phyloP scores from a whole-genome alignment of 1,139 yeast species.

The Wickerhamomyces sp. region DNA sequence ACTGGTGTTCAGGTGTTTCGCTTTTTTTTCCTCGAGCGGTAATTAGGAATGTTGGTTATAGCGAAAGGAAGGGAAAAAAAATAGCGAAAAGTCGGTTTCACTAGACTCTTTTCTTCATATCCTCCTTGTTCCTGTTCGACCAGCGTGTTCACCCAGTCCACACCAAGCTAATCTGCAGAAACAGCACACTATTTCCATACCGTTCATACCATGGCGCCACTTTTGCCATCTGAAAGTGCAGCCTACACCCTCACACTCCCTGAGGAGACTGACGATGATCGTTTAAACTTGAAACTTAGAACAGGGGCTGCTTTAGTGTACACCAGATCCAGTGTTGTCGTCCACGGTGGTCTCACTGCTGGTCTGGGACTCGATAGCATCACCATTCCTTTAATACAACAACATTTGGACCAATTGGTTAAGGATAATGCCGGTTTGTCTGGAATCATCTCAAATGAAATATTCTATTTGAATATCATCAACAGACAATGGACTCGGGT shows the following conservation, averaged over 20 bases:
- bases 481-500: constrained; percentile 52
- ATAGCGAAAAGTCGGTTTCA: too few relatives aligned
- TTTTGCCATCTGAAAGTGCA: constrained; percentile 30
- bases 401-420: constrained; percentile 6
- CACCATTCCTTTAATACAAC: constrained; percentile 28
- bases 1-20: too few relatives aligned
- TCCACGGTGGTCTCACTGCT: constrained; percentile 64
- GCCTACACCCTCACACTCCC: constrained; percentile 29
- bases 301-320: constrained; percentile 63
- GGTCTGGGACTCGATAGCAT: constrained; percentile 44
- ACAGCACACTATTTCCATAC: too few relatives aligned
- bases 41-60: too few relatives aligned
- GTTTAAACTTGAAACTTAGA: constrained; percentile 41
- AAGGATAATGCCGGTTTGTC: constrained; percentile 2
- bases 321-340: constrained; percentile 52
- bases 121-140: too few relatives aligned
- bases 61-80: too few relatives aligned
- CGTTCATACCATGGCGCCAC: constrained; percentile 29
- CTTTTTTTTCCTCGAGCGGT: too few relatives aligned
- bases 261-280: constrained; percentile 19
- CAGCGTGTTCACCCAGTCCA: too few relatives aligned
- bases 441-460: constrained; percentile 41
- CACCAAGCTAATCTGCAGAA: too few relatives aligned
- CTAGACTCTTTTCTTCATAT: too few relatives aligned
- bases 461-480: constrained; percentile 52